Percentiles rank a stretch among this genome's conserved stretches.
phyloP scores from a whole-genome alignment of 306 rosid species.

The Geum urbanum region DNA sequence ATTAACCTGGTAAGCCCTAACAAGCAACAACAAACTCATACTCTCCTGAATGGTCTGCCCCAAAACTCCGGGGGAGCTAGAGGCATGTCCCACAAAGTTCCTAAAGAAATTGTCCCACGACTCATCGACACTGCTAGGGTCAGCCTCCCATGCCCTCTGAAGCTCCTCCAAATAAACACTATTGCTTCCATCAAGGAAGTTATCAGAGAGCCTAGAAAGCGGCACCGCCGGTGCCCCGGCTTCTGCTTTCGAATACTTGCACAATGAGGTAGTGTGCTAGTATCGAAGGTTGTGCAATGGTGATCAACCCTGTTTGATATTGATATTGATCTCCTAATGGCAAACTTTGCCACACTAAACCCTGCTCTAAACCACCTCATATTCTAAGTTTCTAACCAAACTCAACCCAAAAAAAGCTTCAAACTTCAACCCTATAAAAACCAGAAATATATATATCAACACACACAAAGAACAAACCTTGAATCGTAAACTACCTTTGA shows the following conservation, averaged over 20 bases:
- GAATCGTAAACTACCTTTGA: conserved; percentile 4
- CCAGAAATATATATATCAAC: not conserved
- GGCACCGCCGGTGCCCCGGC: conserved; percentile 76
- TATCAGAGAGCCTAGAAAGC: conserved; percentile 74
- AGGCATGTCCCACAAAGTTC: conserved; percentile 82
- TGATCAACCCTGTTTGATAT: conserved; percentile 40
- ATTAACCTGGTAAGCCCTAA: conserved; percentile 90
- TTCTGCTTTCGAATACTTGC: conserved; percentile 44
- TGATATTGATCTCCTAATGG: conserved; percentile 50
- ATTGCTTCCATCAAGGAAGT: conserved; percentile 88
- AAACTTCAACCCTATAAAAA: not conserved
- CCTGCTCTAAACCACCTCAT: conserved; percentile 94
- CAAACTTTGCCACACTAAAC: conserved; percentile 62
- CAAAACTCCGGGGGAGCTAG: conserved; percentile 75
- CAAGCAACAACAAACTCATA: conserved; percentile 81
- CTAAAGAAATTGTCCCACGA: conserved; percentile 98
- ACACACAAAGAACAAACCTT: not conserved
- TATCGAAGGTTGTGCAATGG: conserved; percentile 48
- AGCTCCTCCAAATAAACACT: conserved; percentile 92
- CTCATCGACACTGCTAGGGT: conserved; percentile 90
- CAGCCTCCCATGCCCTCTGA: conserved; percentile 98
- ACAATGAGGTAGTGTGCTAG: conserved; percentile 54
- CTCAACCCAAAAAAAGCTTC: conserved; percentile 11
- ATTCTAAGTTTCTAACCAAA: conserved; percentile 21
- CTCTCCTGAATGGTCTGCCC: conserved; percentile 99